These are phyloP conservation scores for Oleoguttula mirabilis DNA, from an alignment of 495 filamentous ascomycete species.

Conservation along the genomic window DNA sequence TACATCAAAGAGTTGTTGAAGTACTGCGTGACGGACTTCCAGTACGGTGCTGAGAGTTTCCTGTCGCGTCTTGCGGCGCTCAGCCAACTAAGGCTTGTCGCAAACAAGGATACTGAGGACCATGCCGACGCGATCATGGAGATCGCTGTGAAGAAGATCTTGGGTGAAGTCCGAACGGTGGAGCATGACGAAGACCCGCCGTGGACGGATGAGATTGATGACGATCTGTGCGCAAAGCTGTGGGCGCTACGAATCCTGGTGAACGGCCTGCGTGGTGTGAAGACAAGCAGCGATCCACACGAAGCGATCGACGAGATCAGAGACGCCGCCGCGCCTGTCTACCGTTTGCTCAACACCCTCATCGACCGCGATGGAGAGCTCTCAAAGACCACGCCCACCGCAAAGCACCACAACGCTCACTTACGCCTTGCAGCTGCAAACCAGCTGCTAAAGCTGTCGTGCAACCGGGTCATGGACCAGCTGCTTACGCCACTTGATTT, in stretches of 20 bases:
- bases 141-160: conserved; percentile 61
- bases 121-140: conserved; percentile 64
- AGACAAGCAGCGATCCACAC: conserved; percentile 26
- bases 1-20: conserved; percentile 72
- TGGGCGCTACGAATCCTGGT: conserved; percentile 84
- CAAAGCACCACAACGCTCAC: conserved; percentile 61
- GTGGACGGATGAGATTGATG: conserved; percentile 64
- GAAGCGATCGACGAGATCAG: conserved; percentile 45
- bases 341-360: conserved; percentile 63
- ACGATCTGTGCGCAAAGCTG: conserved; percentile 71
- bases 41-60: conserved; percentile 61
- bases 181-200: conserved; percentile 37
- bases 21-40: conserved; percentile 62
- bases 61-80: conserved; percentile 75
- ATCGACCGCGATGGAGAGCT: conserved; percentile 66
- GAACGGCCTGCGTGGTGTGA: conserved; percentile 63
- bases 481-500: conserved; percentile 59
- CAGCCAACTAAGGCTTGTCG: conserved; percentile 71
- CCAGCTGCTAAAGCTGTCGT: conserved; percentile 73
- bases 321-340: conserved; percentile 54
- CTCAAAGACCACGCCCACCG: conserved; percentile 60
- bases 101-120: conserved; percentile 56
- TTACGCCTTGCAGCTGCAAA: conserved; percentile 74
- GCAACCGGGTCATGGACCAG: conserved; percentile 56
- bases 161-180: conserved; percentile 53